Evolutionary conservation across 176 grass and related monocot genomes (phyloP), one percentile per base, ranked within the genome.

Genomic region (Avena eriantha): DNA sequence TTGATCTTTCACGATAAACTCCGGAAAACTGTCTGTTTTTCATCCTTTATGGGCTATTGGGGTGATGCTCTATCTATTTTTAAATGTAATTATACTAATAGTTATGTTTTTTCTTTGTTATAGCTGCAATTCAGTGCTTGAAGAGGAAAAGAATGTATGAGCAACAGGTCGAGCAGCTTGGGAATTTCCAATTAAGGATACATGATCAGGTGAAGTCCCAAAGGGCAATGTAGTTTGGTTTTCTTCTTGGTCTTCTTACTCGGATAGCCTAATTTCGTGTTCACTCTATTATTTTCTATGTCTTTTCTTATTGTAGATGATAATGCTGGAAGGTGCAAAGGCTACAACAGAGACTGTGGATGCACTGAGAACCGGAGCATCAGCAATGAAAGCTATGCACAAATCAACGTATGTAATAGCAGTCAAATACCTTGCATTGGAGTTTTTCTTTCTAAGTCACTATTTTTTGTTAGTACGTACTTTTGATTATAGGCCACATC

Each of bases 171-270:
- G 94, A 98, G 83, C 97, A 99, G 80, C 90, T 99, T 85, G 94
- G 97, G 6, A 99, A 99, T 92, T 99, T 99, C 84, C 97, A 99
- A 69, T 90, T 96, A 77, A 85, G 97, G 81, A 99, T 99, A 89
- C 97, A 99, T 83, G 94, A 99, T 86, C 97, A 99, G 92, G 97
- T 99, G 54, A 85, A 41, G 7, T 73, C 19, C 39, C 75, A 72
- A 84, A 80, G 56, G 26, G 18, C 65, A 47, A 73, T 77, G 33
- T 87, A 58, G 23, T 90, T 82, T 35, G 16, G 1, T 53, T 77
- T 43, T 16, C 75, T 80, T 84, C 21, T 76, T 15, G 8, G 17
- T 33, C 71, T 51, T 66, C 68, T 57, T 57, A 33, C 16, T 61
- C 4, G 3, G 15, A 53, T 33, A 11, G 73, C 53, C 57, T 87